phyloP scores from a whole-genome alignment of 2,329 filamentous ascomycete genomes.

The Gnomoniopsis sp. region DNA sequence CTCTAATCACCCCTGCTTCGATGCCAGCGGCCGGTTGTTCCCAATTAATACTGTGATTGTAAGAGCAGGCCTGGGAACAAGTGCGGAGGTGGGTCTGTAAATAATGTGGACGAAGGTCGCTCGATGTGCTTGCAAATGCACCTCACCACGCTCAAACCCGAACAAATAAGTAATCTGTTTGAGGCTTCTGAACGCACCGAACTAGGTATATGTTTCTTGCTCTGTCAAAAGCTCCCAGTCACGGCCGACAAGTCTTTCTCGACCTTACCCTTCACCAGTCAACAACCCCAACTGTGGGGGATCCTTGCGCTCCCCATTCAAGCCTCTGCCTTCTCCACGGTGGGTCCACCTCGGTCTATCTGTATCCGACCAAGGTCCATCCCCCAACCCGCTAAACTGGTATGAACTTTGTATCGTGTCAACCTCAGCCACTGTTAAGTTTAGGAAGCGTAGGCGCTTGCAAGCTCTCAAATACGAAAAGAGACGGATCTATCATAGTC shows the following conservation, averaged over 20 bases:
- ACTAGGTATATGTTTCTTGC: no score
- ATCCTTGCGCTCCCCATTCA: not conserved
- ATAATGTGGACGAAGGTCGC: not conserved
- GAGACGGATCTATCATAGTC: no score
- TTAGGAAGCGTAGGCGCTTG: no score
- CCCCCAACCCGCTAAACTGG: not conserved
- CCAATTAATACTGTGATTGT: no score
- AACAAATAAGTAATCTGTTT: no score
- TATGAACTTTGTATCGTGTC: not conserved
- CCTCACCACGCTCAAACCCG: no score
- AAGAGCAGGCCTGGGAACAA: not conserved
- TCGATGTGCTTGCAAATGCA: not conserved
- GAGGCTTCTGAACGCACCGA: no score
- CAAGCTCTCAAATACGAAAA: no score
- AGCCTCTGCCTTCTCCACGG: not conserved
- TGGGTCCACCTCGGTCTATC: constrained; percentile 2
- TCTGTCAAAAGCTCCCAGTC: not conserved
- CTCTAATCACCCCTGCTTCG: no score
- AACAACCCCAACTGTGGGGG: not conserved
- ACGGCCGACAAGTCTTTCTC: no score
- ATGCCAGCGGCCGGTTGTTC: no score
- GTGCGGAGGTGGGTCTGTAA: not conserved
- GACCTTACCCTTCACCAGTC: no score
- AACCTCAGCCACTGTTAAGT: not conserved
- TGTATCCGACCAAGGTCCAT: not conserved